Conservation (phyloP, 331 rosid species). For the Pyracantha coccinea region DNA sequence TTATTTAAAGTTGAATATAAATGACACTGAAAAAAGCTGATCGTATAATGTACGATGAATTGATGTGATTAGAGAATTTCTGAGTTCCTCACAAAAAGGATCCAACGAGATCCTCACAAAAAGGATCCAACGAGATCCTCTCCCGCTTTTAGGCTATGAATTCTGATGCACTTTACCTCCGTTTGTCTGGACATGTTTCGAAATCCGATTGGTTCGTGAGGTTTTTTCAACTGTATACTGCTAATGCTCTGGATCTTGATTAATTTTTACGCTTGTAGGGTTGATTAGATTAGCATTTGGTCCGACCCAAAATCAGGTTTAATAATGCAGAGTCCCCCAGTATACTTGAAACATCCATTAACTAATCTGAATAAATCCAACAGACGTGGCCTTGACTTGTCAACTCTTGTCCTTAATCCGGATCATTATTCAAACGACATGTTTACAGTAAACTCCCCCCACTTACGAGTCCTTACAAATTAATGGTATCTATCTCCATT, state of each 20-base stretch:
- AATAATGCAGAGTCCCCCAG: background rate
- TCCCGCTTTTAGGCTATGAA: background rate
- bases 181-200: background rate
- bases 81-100: too few relatives aligned
- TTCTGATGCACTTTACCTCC: background rate
- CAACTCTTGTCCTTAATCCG: background rate
- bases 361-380: background rate
- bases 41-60: too few relatives aligned
- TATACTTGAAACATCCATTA: background rate
- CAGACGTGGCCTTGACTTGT: background rate
- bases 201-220: background rate
- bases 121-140: too few relatives aligned
- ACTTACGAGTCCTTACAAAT: background rate
- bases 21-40: too few relatives aligned
- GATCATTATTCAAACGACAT: background rate
- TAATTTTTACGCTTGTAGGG: background rate
- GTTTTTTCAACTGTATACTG: background rate
- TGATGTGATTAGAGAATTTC: too few relatives aligned
- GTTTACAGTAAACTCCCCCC: background rate
- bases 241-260: background rate
- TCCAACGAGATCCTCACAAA: too few relatives aligned
- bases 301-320: background rate
- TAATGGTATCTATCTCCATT: too few relatives aligned
- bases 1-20: too few relatives aligned
- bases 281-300: background rate